phyloP scores from a whole-genome alignment of 345 rosid species.

The Eucalyptus erythrocorys region DNA sequence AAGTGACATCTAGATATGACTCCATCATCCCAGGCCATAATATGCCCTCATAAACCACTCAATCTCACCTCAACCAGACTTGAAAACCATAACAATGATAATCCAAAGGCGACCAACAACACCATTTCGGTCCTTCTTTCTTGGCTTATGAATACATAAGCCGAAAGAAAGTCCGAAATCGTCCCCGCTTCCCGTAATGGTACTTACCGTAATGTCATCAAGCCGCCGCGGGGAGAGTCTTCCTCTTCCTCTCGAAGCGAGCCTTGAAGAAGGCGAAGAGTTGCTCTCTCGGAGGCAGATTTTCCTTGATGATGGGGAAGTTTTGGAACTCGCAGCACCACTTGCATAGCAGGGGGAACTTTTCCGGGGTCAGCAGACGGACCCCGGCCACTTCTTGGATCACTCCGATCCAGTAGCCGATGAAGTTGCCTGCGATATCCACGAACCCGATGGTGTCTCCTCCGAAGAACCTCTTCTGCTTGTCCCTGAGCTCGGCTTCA shows the following conservation, averaged over 20 bases:
- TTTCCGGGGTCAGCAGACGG: slow-evolving; percentile 27
- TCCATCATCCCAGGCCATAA: neutral
- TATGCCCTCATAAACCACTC: neutral
- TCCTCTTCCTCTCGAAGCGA: neutral
- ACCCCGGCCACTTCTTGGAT: slow-evolving; percentile 24
- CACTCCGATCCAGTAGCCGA: slow-evolving; percentile 23
- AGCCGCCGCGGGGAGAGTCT: neutral
- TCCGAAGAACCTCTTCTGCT: slow-evolving; percentile 39
- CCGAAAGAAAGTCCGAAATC: neutral
- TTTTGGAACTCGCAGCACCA: slow-evolving; percentile 24
- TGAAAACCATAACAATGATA: neutral
- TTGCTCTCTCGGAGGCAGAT: slow-evolving; percentile 28
- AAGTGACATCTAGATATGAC: neutral
- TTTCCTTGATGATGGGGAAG: slow-evolving; percentile 14
- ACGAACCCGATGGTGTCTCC: slow-evolving; percentile 47
- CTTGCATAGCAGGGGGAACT: slow-evolving; percentile 19
- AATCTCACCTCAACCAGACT: neutral
- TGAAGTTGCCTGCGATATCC: slow-evolving; percentile 35
- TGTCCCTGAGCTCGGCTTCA: slow-evolving; percentile 34
- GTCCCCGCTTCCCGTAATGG: neutral
- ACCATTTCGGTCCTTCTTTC: neutral
- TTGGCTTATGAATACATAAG: neutral
- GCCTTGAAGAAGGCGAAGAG: slow-evolving; percentile 5
- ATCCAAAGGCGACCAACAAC: neutral
- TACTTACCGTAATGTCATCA: neutral